phyloP scores from a whole-genome alignment of 441 rosid species.

The Aleurites moluccanus region DNA sequence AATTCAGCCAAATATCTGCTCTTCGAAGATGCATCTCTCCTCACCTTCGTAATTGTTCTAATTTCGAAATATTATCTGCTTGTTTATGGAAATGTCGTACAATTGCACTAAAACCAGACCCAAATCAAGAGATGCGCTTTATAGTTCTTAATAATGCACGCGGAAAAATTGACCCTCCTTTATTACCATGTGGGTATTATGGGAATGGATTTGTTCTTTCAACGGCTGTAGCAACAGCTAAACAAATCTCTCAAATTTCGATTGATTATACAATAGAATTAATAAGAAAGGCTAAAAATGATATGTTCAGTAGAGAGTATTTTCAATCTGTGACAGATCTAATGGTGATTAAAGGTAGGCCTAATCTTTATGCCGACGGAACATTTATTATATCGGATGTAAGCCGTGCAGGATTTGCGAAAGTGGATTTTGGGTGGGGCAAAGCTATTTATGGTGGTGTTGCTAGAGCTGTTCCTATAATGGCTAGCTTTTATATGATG shows the following conservation, averaged over 20 bases:
- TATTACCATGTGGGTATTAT: slow-evolving; percentile 47
- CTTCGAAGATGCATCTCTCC: slow-evolving; percentile 29
- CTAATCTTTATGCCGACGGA: background rate
- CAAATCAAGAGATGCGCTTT: slow-evolving; percentile 37
- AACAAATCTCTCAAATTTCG: slow-evolving; percentile 9
- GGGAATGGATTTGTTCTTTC: slow-evolving; percentile 31
- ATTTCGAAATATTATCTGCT: slow-evolving; percentile 41
- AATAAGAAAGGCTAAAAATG: slow-evolving; percentile 35
- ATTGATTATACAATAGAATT: slow-evolving; percentile 35
- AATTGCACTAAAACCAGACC: slow-evolving; percentile 33
- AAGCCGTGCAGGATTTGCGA: background rate
- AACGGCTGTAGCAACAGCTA: slow-evolving; percentile 23
- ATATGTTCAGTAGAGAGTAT: slow-evolving; percentile 27
- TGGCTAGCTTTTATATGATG: slow-evolving; percentile 28
- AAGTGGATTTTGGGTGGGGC: no score
- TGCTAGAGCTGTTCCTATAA: slow-evolving; percentile 27
- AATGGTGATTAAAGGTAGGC: slow-evolving; percentile 24
- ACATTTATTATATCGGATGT: slow-evolving; percentile 31
- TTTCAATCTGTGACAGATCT: slow-evolving; percentile 35
- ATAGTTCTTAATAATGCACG: slow-evolving; percentile 29
- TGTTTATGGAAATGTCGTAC: slow-evolving; percentile 58
- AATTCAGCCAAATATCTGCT: slow-evolving; percentile 25
- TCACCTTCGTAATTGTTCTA: slow-evolving; percentile 24
- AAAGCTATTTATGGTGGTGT: slow-evolving; percentile 35
- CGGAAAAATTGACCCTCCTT: slow-evolving; percentile 26